phyloP scores from a whole-genome alignment of 352 stramenopile genomes.

The Globisporangium lucens region DNA sequence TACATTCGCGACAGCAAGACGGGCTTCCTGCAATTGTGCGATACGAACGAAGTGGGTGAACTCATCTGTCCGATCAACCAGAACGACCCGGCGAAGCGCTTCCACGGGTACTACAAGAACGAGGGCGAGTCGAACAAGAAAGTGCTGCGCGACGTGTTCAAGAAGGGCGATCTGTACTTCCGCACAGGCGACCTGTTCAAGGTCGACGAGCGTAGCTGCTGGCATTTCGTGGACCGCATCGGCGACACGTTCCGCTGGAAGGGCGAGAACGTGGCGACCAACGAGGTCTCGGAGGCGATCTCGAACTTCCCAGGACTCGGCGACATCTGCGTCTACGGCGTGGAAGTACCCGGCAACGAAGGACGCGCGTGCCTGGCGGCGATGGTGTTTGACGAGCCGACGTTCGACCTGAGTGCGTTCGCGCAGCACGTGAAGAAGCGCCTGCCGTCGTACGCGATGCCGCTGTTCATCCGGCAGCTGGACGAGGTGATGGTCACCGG shows the following conservation, averaged over 20 bases:
- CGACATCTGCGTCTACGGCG: constrained; percentile 76
- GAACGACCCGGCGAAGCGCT: constrained; percentile 54
- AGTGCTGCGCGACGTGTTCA: constrained; percentile 77
- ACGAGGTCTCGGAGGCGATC: constrained; percentile 82
- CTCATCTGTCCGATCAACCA: constrained; percentile 61
- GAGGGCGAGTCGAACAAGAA: constrained; percentile 82
- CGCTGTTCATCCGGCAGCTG: constrained; percentile 83
- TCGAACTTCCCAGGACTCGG: constrained; percentile 69
- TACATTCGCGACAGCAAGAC: constrained; percentile 40
- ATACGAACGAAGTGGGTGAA: constrained; percentile 61
- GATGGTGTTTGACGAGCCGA: constrained; percentile 69
- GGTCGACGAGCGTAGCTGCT: constrained; percentile 63
- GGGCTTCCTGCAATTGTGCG: constrained; percentile 50
- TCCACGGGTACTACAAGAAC: constrained; percentile 88
- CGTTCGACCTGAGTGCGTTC: constrained; percentile 56
- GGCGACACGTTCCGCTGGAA: constrained; percentile 94
- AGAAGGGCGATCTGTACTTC: constrained; percentile 86
- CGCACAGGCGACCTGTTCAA: constrained; percentile 88
- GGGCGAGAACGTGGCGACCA: constrained; percentile 91
- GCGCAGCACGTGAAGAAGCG: constrained; percentile 40
- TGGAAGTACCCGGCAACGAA: constrained; percentile 72
- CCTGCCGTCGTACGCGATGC: constrained; percentile 69
- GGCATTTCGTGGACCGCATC: constrained; percentile 90
- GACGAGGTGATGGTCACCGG: constrained; percentile 74
- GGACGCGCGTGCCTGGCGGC: constrained; percentile 80